Evolutionary conservation across 2,329 filamentous ascomycete species (phyloP), one percentile per base, ranked within the genome.

Genomic region (Massarina eburnea): DNA sequence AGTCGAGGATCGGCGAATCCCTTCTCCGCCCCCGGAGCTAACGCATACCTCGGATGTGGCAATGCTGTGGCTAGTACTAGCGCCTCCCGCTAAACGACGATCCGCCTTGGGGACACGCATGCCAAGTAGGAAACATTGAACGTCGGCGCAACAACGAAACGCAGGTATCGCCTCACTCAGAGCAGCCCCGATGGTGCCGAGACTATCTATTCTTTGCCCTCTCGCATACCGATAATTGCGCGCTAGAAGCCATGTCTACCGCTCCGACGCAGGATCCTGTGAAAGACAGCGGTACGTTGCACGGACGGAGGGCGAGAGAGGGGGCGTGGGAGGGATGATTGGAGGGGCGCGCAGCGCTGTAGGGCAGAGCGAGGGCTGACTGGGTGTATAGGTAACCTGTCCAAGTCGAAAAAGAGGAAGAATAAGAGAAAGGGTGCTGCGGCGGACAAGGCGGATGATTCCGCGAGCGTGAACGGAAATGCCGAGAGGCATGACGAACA

Each of bases 351-450:
- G n/a, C n/a, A n/a, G n/a, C n/a, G n/a, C n/a, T n/a, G n/a, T 41
- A 49, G 38, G 38, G 42, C 30, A 29, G 34, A 39, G 14, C 46
- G 29, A 22, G 30, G 33, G 46, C 62, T 67, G 43, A 66, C 56
- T 14, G 27, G 5, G 27, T 10, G 17, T 4, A 2, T 39, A 70
- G 67, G 61, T 20, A 48, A 58, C 24, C 40, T 59, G 3, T 62
- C 65, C 12, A 71, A 71, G 45, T 68, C 62, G 27, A 69, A 68
- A 40, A 71, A 71, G 58, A 71, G 69, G 63, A 70, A 66, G 60
- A 71, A 65, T 38, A 70, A 69, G 61, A 71, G 68, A 61, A 71
- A 71, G 32, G 58, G 45, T 18, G 55, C 41, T 8, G 53, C 41
- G 39, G 55, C 49, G 33, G 58, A 52, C 24, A 62, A 64, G 47